Evolutionary conservation across 1,284 basidiomycete genomes (phyloP).

Genomic region (Ustilago bromivora): DNA sequence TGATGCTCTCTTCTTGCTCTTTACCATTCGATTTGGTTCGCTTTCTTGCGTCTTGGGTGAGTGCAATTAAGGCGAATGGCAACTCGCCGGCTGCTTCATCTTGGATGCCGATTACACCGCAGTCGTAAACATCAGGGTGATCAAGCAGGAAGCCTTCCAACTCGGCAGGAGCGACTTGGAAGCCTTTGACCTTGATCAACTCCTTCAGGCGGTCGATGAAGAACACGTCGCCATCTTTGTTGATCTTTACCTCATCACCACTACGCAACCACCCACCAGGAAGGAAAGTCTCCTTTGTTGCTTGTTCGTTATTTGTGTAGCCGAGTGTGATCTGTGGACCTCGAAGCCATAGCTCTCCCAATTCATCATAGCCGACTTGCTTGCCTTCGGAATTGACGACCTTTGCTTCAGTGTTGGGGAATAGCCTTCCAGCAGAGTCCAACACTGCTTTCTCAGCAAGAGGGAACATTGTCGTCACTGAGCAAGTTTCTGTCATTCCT

Average conservation of each 20-base stretch:
- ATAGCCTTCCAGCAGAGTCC: constrained; percentile 58
- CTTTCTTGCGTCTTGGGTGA: constrained; percentile 72
- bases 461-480: constrained; percentile 67
- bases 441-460: constrained; percentile 65
- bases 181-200: constrained; percentile 70
- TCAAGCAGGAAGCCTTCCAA: constrained; percentile 80
- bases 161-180: constrained; percentile 71
- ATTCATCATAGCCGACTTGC: constrained; percentile 67
- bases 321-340: constrained; percentile 64
- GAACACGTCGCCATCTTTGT: constrained; percentile 66
- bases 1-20: constrained; percentile 33
- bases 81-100: constrained; percentile 84
- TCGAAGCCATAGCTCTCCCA: constrained; percentile 68
- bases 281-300: constrained; percentile 64
- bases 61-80: constrained; percentile 80
- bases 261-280: constrained; percentile 54
- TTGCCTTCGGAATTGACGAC: constrained; percentile 58
- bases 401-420: constrained; percentile 62
- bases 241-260: constrained; percentile 70
- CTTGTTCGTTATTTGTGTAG: constrained; percentile 63
- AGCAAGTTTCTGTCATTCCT: constrained; percentile 65
- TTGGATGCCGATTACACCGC: constrained; percentile 80
- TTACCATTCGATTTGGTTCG: constrained; percentile 72
- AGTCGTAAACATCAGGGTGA: constrained; percentile 78
- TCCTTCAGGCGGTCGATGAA: constrained; percentile 66